Percentiles rank a stretch among this genome's conserved stretches.
These are phyloP conservation scores for Penicillium flavigenum DNA, from an alignment of 495 filamentous ascomycete species.

Conservation along the genomic window DNA sequence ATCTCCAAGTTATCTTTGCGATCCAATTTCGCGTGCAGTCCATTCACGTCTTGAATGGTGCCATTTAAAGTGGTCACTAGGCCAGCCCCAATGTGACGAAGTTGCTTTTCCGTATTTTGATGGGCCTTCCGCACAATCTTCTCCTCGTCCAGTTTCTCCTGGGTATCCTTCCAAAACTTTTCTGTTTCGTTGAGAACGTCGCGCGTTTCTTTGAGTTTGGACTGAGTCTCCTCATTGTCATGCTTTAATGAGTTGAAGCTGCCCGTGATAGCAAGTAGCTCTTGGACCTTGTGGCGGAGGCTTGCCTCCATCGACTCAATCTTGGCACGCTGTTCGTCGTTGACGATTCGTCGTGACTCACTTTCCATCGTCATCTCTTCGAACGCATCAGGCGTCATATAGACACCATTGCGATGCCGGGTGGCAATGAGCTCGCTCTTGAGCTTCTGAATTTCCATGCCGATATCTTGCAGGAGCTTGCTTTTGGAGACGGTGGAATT, in stretches of 20 bases:
- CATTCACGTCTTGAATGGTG: slow-evolving; percentile 76
- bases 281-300: slow-evolving; percentile 85
- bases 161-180: slow-evolving; percentile 70
- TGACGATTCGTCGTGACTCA: slow-evolving; percentile 87
- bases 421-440: slow-evolving; percentile 93
- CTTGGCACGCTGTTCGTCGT: slow-evolving; percentile 86
- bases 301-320: slow-evolving; percentile 91
- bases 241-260: slow-evolving; percentile 83
- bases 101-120: slow-evolving; percentile 74
- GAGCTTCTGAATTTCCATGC: slow-evolving; percentile 88
- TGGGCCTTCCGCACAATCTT: slow-evolving; percentile 77
- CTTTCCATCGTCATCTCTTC: slow-evolving; percentile 86
- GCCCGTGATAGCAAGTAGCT: slow-evolving; percentile 79
- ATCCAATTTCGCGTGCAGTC: slow-evolving; percentile 77
- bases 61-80: slow-evolving; percentile 71
- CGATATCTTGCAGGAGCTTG: slow-evolving; percentile 84
- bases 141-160: slow-evolving; percentile 76
- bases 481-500: slow-evolving; percentile 91
- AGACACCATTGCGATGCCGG: slow-evolving; percentile 90
- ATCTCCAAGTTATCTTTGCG: slow-evolving; percentile 80
- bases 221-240: slow-evolving; percentile 73
- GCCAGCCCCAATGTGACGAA: slow-evolving; percentile 67
- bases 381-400: slow-evolving; percentile 78
- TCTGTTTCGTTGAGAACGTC: slow-evolving; percentile 84
- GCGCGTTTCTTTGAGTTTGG: slow-evolving; percentile 72